These are phyloP conservation scores for Magnolia changhungtana DNA, from an alignment of 164 flowering plant genomes.

Conservation along the genomic window DNA sequence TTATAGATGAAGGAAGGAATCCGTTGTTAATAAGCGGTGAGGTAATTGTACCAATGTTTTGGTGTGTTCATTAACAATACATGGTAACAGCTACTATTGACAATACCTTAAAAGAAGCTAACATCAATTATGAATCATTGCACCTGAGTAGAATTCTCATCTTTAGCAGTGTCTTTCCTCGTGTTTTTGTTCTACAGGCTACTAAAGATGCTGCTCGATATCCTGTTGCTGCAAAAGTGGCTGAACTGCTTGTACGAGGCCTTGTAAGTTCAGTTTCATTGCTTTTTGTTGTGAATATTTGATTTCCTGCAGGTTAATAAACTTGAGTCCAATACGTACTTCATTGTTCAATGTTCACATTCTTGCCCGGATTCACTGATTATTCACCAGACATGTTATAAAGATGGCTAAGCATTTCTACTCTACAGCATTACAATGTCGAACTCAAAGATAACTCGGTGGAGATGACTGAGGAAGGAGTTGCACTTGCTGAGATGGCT, in stretches of 20 bases:
- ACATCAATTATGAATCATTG: neutral
- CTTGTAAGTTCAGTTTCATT: slow-evolving; percentile 45
- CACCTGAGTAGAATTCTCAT: neutral
- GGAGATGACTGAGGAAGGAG: slow-evolving; percentile 94
- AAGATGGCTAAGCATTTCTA: slow-evolving; percentile 3
- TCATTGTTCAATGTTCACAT: neutral
- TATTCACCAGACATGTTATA: neutral
- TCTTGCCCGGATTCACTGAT: neutral
- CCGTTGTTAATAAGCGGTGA: slow-evolving; percentile 95
- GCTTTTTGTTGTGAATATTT: neutral
- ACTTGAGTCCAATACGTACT: neutral
- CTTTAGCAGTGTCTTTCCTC: slow-evolving; percentile 1
- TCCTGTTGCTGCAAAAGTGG: slow-evolving; percentile 97
- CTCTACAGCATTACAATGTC: slow-evolving; percentile 76
- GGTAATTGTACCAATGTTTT: slow-evolving; percentile 42
- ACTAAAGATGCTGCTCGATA: slow-evolving; percentile 88
- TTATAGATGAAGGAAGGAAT: slow-evolving; percentile 97
- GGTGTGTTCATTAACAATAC: neutral
- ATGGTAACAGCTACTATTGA: neutral
- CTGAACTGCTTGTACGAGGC: slow-evolving; percentile 71
- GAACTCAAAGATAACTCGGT: slow-evolving; percentile 94
- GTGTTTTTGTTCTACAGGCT: slow-evolving; percentile 45
- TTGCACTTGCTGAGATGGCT: slow-evolving; percentile 87
- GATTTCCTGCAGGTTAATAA: neutral
- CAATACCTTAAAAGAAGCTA: neutral